These are phyloP conservation scores for Podaxis rugospora DNA, from an alignment of 768 basidiomycete genomes.

Conservation along the genomic window DNA sequence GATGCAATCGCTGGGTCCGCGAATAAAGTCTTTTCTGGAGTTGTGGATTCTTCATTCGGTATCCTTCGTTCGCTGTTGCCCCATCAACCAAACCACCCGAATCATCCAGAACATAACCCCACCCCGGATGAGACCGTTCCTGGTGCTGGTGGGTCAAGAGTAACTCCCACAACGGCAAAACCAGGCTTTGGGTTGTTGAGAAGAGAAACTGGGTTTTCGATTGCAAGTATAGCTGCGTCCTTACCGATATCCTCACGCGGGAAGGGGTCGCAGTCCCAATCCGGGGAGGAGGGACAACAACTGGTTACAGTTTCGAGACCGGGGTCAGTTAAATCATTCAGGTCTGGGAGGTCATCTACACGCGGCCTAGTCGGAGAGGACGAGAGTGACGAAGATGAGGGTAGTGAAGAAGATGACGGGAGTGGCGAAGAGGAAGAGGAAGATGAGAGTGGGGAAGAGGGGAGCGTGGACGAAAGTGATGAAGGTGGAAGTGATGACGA, in stretches of 20 bases:
- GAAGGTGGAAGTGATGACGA: constrained; percentile 26
- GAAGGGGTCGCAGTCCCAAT: constrained; percentile 18
- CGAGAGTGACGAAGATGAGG: constrained; percentile 29
- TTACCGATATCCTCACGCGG: constrained; percentile 48
- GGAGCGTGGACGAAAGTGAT: constrained; percentile 25
- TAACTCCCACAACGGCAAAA: background rate
- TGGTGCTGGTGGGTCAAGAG: background rate
- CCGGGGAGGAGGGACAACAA: constrained; percentile 42
- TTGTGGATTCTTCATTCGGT: constrained; percentile 88
- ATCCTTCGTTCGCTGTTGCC: constrained; percentile 79
- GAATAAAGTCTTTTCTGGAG: constrained; percentile 78
- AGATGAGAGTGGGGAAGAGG: constrained; percentile 35
- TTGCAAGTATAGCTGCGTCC: constrained; percentile 65
- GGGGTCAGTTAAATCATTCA: constrained; percentile 33
- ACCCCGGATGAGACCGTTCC: too few species aligned
- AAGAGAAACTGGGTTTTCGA: constrained; percentile 72
- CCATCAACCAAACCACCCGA: constrained; percentile 12
- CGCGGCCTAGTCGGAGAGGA: constrained; percentile 25
- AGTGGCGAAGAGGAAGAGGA: constrained; percentile 29
- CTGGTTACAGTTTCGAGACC: constrained; percentile 42
- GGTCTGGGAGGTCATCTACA: constrained; percentile 13
- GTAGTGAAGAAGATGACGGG: constrained; percentile 38
- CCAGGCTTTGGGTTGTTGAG: constrained; percentile 62
- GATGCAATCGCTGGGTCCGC: constrained; percentile 81
- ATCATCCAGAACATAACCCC: too few species aligned